Base-by-base conservation (phyloP, 2,329 filamentous ascomycete genomes). In the Teratosphaeria nubilosa region DNA sequence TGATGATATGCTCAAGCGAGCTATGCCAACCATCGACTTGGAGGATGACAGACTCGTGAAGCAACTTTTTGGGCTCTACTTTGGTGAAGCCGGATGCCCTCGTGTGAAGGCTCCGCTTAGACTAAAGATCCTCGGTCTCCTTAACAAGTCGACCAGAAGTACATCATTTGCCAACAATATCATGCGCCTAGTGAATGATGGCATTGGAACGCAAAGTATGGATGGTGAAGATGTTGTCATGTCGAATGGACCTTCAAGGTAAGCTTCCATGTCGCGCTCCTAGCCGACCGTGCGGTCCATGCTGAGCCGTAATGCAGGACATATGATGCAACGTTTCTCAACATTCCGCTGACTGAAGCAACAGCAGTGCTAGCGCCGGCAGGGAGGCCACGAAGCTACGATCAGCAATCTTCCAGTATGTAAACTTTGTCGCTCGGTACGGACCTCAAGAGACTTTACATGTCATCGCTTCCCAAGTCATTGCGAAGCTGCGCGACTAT, bases 1-100 rank as follows among this genome's bases (percentile, higher is more conserved):
- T 0, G 90, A 96, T 58, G 91, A 96, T 66, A 83, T 95, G 54
- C 74, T 97, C 63, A 99, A 96, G 73, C 81, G 91, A 63, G 87
- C 83, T 31, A 81, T 78, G 30, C 77, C 82, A 10, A 77, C 83
- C 1, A 82, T 88, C 9, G 84, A 88, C 9, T 76, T 96, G 27
- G 92, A 97, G 70, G 81, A 90, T 61, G 66, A 77, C 10, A 65
- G 71, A 0, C 73, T 91, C 1, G 78, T 95, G 2, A 75, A 81
- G 58, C 77, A 80, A 16, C 76, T 97, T 2, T 91, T 91, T 65
- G 74, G 80, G 3, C 80, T 91, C 1, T 95, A 96, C 69, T 84
- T 86, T 51, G 82, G 80, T n/a, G 77, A 86, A 5, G 71, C 73
- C 52, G 74, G 73, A 10, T 70, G 74, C 4, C 72, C 73, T 13